phyloP scores from a whole-genome alignment of 176 grass and related monocot species.

The Phoenix roebelenii region DNA sequence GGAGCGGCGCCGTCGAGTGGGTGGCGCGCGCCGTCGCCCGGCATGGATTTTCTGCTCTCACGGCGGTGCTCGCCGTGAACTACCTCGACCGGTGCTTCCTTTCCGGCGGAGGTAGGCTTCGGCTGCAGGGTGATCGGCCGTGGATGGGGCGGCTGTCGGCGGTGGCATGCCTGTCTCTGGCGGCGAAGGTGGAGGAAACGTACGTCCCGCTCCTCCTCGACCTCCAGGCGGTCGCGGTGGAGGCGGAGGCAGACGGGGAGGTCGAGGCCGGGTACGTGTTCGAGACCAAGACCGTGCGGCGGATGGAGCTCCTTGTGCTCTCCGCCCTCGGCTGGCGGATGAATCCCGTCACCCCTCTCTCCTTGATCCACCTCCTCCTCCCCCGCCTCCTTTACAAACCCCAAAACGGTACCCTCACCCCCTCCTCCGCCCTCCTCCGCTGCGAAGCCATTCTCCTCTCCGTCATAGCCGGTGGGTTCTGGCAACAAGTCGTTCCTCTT shows the following conservation, averaged over 20 bases:
- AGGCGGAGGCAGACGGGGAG: no score
- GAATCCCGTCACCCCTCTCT: conserved; percentile 13
- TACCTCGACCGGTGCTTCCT: conserved; percentile 18
- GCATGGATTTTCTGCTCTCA: conserved; percentile 11
- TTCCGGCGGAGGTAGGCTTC: not conserved
- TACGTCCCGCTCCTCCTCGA: not conserved
- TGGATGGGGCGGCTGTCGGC: conserved; percentile 12
- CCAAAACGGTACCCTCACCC: not conserved
- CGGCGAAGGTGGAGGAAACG: conserved; percentile 14
- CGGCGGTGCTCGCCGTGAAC: conserved; percentile 10
- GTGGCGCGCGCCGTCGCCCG: not conserved
- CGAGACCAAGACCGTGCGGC: conserved; percentile 11
- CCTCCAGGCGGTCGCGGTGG: no score
- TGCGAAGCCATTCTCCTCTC: conserved; percentile 48
- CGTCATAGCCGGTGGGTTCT: conserved; percentile 40
- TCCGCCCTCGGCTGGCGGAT: conserved; percentile 18
- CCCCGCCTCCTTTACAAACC: not conserved
- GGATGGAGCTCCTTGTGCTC: conserved; percentile 18
- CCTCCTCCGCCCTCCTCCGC: not conserved
- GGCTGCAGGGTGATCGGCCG: not conserved
- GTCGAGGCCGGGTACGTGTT: not conserved
- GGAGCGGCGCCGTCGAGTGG: conserved; percentile 3
- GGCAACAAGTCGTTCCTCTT: not conserved
- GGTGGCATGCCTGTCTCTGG: conserved; percentile 8
- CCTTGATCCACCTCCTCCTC: conserved; percentile 13